Evolutionary conservation across 2,329 filamentous ascomycete genomes (phyloP).

Genomic region (Leptographium galeiforme): DNA sequence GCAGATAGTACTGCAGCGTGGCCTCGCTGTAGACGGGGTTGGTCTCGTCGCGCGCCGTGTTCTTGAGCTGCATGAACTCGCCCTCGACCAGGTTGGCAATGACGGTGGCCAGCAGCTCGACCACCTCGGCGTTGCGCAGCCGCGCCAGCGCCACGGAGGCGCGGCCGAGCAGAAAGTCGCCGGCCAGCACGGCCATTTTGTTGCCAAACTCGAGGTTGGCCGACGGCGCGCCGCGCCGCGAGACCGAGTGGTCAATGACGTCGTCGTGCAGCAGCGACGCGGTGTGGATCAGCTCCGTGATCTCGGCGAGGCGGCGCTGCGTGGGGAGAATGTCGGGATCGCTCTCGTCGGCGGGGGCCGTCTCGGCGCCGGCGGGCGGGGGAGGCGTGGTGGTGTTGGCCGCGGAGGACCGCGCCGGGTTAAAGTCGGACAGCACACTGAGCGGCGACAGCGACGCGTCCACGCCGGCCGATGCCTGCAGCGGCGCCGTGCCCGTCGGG

Average conservation of each 20-base stretch:
- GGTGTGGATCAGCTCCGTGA: slow-evolving; percentile 94
- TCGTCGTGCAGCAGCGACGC: slow-evolving; percentile 95
- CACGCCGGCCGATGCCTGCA: slow-evolving; percentile 32
- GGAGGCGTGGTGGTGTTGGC: not conserved
- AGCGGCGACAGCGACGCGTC: slow-evolving; percentile 41
- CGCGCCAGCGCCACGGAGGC: slow-evolving; percentile 89
- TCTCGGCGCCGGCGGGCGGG: slow-evolving; percentile 20
- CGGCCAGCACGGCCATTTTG: slow-evolving; percentile 96
- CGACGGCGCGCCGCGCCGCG: slow-evolving; percentile 69
- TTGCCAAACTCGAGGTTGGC: slow-evolving; percentile 95
- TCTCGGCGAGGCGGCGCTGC: slow-evolving; percentile 84
- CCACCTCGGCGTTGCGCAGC: slow-evolving; percentile 83
- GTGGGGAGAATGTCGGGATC: slow-evolving; percentile 68
- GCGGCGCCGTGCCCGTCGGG: slow-evolving; percentile 17
- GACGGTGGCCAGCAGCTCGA: slow-evolving; percentile 85
- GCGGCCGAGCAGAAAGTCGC: slow-evolving; percentile 88
- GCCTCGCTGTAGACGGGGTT: slow-evolving; percentile 80
- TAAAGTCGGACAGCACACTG: slow-evolving; percentile 60
- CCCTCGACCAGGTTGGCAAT: slow-evolving; percentile 97
- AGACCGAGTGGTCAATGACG: slow-evolving; percentile 86
- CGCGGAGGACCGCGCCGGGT: slow-evolving; percentile 42
- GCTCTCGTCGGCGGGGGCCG: slow-evolving; percentile 33
- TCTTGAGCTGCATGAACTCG: slow-evolving; percentile 99
- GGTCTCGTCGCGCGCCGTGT: slow-evolving; percentile 77
- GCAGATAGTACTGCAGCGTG: slow-evolving; percentile 81